These are phyloP conservation scores for Mycena albidolilacea DNA, from an alignment of 768 basidiomycete species.

Conservation along the genomic window DNA sequence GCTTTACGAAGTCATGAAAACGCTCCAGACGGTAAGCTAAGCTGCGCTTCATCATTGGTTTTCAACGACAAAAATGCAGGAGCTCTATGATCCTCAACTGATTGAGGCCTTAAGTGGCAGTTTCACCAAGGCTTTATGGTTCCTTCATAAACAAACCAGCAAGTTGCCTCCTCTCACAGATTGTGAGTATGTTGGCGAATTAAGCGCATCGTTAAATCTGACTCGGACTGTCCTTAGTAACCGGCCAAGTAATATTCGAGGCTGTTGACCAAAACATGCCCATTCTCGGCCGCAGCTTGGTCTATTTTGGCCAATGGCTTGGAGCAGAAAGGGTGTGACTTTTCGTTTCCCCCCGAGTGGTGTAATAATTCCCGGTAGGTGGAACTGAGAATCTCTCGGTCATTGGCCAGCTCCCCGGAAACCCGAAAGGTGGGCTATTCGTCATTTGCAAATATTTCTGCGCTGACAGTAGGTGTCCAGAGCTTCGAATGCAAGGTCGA, in stretches of 20 bases:
- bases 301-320: constrained; percentile 60
- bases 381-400: constrained; percentile 55
- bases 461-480: constrained; percentile 42
- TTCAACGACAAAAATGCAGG: constrained; percentile 40
- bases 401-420: constrained; percentile 50
- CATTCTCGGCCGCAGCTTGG: constrained; percentile 44
- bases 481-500: constrained; percentile 59
- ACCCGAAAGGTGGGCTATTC: constrained; percentile 51
- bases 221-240: constrained; percentile 44
- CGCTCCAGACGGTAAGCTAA: constrained; percentile 55
- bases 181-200: constrained; percentile 46
- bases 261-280: constrained; percentile 38
- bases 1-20: constrained; percentile 58
- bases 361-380: constrained; percentile 46
- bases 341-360: neutral
- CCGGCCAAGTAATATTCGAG: constrained; percentile 56
- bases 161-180: constrained; percentile 60
- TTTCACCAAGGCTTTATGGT: constrained; percentile 57
- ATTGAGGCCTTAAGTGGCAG: constrained; percentile 46
- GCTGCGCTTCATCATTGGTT: neutral
- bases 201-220: neutral
- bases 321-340: constrained; percentile 51
- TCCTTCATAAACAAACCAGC: constrained; percentile 54
- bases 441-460: neutral
- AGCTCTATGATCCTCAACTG: constrained; percentile 53